Conservation (phyloP, 257 asterid genomes). For the Nyctanthes arbortristis region DNA sequence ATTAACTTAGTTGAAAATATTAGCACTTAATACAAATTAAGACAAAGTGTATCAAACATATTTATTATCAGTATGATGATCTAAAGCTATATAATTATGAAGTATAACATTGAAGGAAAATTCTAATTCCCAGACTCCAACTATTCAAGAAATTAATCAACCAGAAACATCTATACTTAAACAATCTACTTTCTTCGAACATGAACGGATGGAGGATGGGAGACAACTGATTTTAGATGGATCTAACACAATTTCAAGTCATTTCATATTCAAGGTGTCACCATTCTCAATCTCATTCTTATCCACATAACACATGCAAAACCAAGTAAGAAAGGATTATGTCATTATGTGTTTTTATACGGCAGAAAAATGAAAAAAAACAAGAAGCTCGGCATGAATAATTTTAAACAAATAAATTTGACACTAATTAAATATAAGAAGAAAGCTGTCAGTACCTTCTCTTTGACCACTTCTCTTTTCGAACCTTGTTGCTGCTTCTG, state of each 20-base stretch:
- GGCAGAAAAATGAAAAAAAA: too few species aligned
- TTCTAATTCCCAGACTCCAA: too few species aligned
- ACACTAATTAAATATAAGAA: background rate
- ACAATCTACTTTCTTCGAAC: too few species aligned
- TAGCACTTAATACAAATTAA: background rate
- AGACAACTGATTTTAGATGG: background rate
- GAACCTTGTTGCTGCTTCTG: slow-evolving; percentile 52
- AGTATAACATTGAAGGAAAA: too few species aligned
- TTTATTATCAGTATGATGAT: background rate
- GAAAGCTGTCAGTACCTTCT: slow-evolving; percentile 42
- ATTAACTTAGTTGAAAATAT: background rate
- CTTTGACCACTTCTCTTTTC: slow-evolving; percentile 52
- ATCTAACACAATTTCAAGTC: background rate
- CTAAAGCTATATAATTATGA: background rate
- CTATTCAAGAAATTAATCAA: background rate
- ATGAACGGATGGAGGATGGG: background rate
- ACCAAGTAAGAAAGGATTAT: background rate
- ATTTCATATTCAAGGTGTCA: background rate
- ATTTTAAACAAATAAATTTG: background rate
- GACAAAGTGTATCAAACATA: background rate
- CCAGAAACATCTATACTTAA: background rate
- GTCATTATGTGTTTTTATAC: too few species aligned
- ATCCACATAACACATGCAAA: background rate
- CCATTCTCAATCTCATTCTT: background rate
- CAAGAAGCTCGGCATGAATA: background rate